phyloP scores from a whole-genome alignment of 2,329 filamentous ascomycete species.

The Aspergillus carbonarius region DNA sequence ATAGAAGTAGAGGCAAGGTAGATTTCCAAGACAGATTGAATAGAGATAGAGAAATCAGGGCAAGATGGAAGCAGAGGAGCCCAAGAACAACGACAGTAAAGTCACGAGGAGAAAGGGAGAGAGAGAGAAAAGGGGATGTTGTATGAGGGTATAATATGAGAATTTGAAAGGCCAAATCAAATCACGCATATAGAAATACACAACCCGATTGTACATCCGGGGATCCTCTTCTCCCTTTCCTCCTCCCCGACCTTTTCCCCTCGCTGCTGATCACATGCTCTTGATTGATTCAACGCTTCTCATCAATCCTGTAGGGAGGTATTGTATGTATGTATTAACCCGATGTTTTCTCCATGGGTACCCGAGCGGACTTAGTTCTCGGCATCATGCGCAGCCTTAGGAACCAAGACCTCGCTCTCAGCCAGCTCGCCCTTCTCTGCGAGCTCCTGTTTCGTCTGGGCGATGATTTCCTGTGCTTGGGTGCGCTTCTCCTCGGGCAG shows the following conservation, averaged over 20 bases:
- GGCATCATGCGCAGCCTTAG: slow-evolving; percentile 52
- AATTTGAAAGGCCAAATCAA: background rate
- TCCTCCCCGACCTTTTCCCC: background rate
- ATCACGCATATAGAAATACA: slow-evolving; percentile 4
- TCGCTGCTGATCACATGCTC: background rate
- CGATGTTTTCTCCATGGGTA: too few species aligned
- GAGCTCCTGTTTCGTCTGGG: slow-evolving; percentile 24
- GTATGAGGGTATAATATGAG: background rate
- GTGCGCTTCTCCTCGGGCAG: slow-evolving; percentile 27
- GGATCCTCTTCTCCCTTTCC: background rate
- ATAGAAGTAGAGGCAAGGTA: too few species aligned
- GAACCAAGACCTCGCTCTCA: slow-evolving; percentile 49
- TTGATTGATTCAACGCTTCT: background rate
- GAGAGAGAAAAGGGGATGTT: background rate
- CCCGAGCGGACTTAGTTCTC: slow-evolving; percentile 17
- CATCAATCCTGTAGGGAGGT: background rate
- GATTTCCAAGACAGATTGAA: background rate
- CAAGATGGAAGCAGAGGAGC: background rate
- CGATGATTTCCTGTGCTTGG: slow-evolving; percentile 23
- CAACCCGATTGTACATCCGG: background rate
- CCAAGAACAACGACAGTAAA: too few species aligned
- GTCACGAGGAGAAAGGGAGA: background rate
- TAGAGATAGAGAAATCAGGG: background rate
- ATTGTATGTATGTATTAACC: too few species aligned
- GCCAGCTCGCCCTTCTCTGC: slow-evolving; percentile 23